Base-by-base conservation (phyloP, 148 eudicot genomes). In the Chenopodium formosanum region DNA sequence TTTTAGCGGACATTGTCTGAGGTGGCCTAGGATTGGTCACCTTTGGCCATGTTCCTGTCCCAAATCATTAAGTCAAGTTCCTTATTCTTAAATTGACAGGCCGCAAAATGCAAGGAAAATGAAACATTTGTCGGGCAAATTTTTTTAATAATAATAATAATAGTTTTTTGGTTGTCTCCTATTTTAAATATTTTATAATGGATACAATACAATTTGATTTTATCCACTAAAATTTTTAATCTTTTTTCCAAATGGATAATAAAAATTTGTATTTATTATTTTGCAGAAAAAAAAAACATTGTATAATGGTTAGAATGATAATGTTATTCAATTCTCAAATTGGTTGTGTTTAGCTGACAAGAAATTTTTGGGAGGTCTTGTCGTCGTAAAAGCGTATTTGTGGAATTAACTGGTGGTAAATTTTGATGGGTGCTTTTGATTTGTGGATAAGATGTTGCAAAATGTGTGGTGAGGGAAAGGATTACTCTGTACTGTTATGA, bases 81-180 rank as follows among this genome's bases (percentile, higher is more conserved):
- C 75, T 52, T 74, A n/a, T 73, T 74, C 63, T 48, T 47, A 46
- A 72, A 72, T 74, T 74, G 77, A 11, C 52, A 4, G 77, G 77
- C 29, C 37, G 16, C 40, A 25, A 47, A 73, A 73, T 73, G 76
- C 34, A 47, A 73, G 3, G 32, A 20, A 23, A 48, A 73, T 44
- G 25, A 44, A 47, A 48, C 12, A 47, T 73, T 44, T 72, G 27
- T 47, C 32, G 46, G 12, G 31, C 76, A 73, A 20, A 10, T 46
- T 46, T 11, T 44, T 25, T 74, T 34, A 34, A 34, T 34, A 58
- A 17, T 13, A 5, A 5, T 37, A 37, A 4, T 37, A 32, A 32
- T 37, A 4, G 4, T 60, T 22, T 60, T 62, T 22, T 12, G 22
- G 60, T 73, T 20, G 58, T 73, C 76, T 46, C 60, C 53, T n/a